These are phyloP conservation scores for Acacia melanoxylon DNA, from an alignment of 306 rosid genomes.

Conservation along the genomic window DNA sequence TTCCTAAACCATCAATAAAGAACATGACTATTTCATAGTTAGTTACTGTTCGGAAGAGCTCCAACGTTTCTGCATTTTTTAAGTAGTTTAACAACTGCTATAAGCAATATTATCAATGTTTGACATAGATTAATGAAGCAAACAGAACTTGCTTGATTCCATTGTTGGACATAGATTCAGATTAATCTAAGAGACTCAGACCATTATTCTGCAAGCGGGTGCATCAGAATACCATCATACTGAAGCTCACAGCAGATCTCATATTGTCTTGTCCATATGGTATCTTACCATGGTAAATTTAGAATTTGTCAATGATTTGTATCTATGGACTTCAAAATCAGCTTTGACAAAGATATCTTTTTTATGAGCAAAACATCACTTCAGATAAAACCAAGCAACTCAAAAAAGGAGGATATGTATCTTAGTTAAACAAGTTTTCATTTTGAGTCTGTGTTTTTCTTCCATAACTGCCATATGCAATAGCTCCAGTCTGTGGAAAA, in stretches of 20 bases:
- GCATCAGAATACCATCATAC: constrained; percentile 1
- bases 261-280: background rate
- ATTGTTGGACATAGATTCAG: background rate
- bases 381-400: background rate
- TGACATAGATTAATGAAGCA: background rate
- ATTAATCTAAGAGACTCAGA: background rate
- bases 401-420: background rate
- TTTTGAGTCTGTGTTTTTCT: background rate
- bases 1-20: background rate
- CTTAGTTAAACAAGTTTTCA: background rate
- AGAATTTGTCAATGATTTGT: background rate
- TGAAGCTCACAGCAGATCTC: background rate
- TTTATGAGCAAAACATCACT: background rate
- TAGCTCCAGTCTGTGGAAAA: background rate
- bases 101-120: background rate
- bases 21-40: background rate
- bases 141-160: background rate
- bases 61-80: background rate
- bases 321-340: background rate
- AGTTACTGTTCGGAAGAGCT: background rate
- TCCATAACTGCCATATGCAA: constrained; percentile 19
- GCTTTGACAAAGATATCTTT: background rate
- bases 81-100: background rate
- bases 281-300: background rate
- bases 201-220: background rate